Percentiles rank a stretch among this genome's conserved stretches.
phyloP scores from a whole-genome alignment of 2,329 filamentous ascomycete genomes.

The Corinectria fuckeliana region DNA sequence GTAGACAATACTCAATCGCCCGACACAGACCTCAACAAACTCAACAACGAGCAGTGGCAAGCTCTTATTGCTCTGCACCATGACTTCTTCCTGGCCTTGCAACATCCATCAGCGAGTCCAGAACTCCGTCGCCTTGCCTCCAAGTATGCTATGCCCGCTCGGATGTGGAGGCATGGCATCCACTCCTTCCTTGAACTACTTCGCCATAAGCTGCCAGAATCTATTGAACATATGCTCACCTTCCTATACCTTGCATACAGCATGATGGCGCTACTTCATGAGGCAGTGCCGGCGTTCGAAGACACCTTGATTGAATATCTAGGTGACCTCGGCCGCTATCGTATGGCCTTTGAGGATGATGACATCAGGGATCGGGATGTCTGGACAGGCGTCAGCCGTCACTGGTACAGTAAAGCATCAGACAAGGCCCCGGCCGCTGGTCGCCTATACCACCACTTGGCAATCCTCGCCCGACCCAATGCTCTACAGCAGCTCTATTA shows the following conservation, averaged over 20 bases:
- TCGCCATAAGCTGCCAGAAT: slow-evolving; percentile 73
- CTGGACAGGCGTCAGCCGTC: slow-evolving; percentile 78
- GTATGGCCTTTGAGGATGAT: slow-evolving; percentile 87
- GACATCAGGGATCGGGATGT: slow-evolving; percentile 75
- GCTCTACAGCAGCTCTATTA: slow-evolving; percentile 73
- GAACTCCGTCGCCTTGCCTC: slow-evolving; percentile 72
- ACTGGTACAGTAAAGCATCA: slow-evolving; percentile 83
- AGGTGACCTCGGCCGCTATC: slow-evolving; percentile 80
- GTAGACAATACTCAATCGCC: slow-evolving; percentile 70
- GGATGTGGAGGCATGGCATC: slow-evolving; percentile 93
- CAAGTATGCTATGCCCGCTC: slow-evolving; percentile 86
- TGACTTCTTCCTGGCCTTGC: slow-evolving; percentile 84
- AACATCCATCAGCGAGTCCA: slow-evolving; percentile 79
- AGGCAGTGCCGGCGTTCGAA: slow-evolving; percentile 80
- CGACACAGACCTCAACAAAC: slow-evolving; percentile 50
- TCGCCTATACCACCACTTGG: slow-evolving; percentile 84
- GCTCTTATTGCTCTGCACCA: slow-evolving; percentile 83
- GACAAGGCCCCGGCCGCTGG: slow-evolving; percentile 77
- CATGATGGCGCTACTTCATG: slow-evolving; percentile 84
- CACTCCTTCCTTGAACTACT: slow-evolving; percentile 81
- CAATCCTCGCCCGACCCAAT: slow-evolving; percentile 74
- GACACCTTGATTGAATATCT: slow-evolving; percentile 95
- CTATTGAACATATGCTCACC: slow-evolving; percentile 83
- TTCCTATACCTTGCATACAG: slow-evolving; percentile 90
- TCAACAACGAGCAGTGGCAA: slow-evolving; percentile 79